A percentile compares a stretch with the other conserved stretches of the same genome.
Evolutionary conservation across 345 rosid species (phyloP).

Genomic region (Murraya koenigii): DNA sequence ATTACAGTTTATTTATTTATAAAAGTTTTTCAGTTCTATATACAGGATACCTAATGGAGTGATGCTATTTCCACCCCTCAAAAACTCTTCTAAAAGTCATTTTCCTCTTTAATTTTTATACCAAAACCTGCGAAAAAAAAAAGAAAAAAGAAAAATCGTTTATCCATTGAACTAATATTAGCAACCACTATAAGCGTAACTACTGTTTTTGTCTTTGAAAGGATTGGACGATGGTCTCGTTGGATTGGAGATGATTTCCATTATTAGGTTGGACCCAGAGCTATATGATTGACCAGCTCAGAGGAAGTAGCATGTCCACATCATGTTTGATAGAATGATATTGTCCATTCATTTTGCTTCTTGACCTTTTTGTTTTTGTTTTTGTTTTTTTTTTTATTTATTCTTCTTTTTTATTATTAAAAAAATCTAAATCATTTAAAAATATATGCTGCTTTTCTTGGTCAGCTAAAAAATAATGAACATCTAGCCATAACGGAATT

Average conservation of each 20-base stretch:
- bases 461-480: not conserved
- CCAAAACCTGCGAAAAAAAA: too few relatives aligned
- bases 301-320: conserved; percentile 19
- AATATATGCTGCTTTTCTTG: not conserved
- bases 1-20: too few relatives aligned
- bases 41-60: too few relatives aligned
- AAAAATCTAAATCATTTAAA: not conserved
- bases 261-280: too few relatives aligned
- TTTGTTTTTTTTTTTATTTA: not conserved
- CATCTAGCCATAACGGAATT: not conserved
- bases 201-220: not conserved
- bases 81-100: too few relatives aligned
- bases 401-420: not conserved
- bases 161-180: too few relatives aligned
- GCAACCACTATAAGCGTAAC: too few relatives aligned
- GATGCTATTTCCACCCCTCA: too few relatives aligned
- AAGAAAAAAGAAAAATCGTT: too few relatives aligned
- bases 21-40: too few relatives aligned
- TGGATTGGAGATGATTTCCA: too few relatives aligned
- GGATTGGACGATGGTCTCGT: not conserved
- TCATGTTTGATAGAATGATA: conserved; percentile 19
- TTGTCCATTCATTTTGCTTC: conserved; percentile 15
- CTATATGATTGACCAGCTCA: not conserved
- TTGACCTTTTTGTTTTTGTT: not conserved
- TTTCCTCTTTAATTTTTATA: too few relatives aligned